A percentile compares a stretch with the other conserved stretches of the same genome.
phyloP scores from a whole-genome alignment of 2,329 filamentous ascomycete genomes.

The Rugonectria rugulosa region DNA sequence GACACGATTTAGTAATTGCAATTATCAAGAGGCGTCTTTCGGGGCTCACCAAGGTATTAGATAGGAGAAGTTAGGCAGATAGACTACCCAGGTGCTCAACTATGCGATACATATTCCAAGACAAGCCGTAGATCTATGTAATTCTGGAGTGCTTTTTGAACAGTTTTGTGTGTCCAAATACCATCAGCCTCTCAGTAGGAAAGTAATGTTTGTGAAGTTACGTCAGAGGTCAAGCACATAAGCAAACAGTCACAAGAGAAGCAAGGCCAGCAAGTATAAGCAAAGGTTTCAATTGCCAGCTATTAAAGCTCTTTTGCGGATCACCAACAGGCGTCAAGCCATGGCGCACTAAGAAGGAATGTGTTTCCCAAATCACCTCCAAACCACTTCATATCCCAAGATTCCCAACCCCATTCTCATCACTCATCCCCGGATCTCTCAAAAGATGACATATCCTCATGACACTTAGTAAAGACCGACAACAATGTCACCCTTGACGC shows the following conservation, averaged over 20 bases:
- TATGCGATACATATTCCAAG: too few species aligned
- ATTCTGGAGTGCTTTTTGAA: too few species aligned
- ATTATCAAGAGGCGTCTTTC: too few species aligned
- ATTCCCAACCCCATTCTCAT: neutral
- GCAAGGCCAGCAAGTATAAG: neutral
- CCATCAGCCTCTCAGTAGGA: too few species aligned
- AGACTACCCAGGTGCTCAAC: too few species aligned
- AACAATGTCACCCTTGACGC: constrained; percentile 68
- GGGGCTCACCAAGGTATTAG: too few species aligned
- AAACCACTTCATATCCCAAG: neutral
- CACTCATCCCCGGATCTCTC: neutral
- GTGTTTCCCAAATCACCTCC: neutral
- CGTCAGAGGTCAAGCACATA: too few species aligned
- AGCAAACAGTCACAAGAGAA: neutral
- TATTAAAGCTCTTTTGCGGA: neutral
- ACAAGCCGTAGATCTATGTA: too few species aligned
- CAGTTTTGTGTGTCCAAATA: too few species aligned
- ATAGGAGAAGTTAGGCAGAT: too few species aligned
- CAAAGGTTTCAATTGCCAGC: neutral
- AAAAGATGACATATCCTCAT: neutral
- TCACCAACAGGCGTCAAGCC: neutral
- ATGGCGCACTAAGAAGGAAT: neutral
- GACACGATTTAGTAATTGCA: too few species aligned
- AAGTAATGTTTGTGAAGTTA: too few species aligned
- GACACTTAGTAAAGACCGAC: constrained; percentile 46